Conservation (phyloP, 2,329 filamentous ascomycete species). For the Neoarthrinium moseri region DNA sequence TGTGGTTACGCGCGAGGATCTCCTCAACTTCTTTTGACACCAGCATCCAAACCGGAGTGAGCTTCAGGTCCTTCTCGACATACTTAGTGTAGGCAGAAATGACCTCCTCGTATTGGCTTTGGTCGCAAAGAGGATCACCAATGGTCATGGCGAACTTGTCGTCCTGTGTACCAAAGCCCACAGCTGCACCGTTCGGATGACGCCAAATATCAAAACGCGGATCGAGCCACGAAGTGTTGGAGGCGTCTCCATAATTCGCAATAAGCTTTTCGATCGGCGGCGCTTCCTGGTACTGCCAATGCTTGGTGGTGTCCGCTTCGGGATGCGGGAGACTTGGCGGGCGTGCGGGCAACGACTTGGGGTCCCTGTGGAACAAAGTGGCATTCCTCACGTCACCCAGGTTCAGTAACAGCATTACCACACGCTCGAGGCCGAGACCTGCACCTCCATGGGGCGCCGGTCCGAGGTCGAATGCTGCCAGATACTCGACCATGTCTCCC, state of each 20-base stretch:
- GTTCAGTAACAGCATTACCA: constrained; percentile 82
- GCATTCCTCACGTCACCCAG: constrained; percentile 88
- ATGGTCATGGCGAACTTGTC: constrained; percentile 78
- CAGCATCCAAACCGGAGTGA: constrained; percentile 87
- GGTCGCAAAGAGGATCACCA: constrained; percentile 83
- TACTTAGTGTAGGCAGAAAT: constrained; percentile 73
- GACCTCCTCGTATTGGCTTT: constrained; percentile 71
- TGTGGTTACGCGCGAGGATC: constrained; percentile 74
- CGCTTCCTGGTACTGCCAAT: constrained; percentile 39
- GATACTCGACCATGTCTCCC: constrained; percentile 84
- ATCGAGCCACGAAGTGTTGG: constrained; percentile 92
- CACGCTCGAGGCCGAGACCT: constrained; percentile 85
- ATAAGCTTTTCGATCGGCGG: constrained; percentile 84
- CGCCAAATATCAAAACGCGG: constrained; percentile 87
- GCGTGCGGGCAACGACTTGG: constrained; percentile 76
- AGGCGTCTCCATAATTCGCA: constrained; percentile 92
- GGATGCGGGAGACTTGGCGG: constrained; percentile 73
- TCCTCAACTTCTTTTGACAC: constrained; percentile 78
- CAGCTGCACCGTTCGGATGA: constrained; percentile 73
- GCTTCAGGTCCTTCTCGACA: constrained; percentile 64
- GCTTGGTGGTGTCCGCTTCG: constrained; percentile 73
- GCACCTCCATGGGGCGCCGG: constrained; percentile 87
- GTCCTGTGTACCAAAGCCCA: constrained; percentile 76
- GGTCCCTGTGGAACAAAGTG: constrained; percentile 84
- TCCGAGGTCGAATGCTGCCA: constrained; percentile 84